Conservation (phyloP, 208 protist species). For the Porcisia hertigi region DNA sequence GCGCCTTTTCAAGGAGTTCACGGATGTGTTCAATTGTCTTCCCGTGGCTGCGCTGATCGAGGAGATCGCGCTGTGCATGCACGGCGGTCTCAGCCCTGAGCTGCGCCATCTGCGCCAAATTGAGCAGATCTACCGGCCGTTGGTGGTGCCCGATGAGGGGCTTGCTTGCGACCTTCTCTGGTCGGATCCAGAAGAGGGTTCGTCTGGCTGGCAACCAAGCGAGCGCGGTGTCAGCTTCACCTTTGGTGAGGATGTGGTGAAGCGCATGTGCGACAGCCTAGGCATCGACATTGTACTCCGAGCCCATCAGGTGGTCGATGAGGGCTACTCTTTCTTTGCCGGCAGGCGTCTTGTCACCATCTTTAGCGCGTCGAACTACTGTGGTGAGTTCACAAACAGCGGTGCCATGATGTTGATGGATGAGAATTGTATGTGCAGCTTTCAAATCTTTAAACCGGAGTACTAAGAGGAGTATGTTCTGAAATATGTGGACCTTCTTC, state of each 20-base stretch:
- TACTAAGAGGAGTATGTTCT: conserved; percentile 22
- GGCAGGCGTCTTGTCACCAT: conserved; percentile 98
- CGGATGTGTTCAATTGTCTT: conserved; percentile 72
- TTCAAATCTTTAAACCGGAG: conserved; percentile 93
- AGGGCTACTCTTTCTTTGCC: conserved; percentile 99
- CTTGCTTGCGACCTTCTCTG: conserved; percentile 98
- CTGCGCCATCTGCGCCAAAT: conserved; percentile 98
- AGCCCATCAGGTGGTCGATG: conserved; percentile 98
- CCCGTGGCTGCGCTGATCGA: conserved; percentile 95
- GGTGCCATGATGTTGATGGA: conserved; percentile 98
- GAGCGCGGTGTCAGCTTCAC: conserved; percentile 97
- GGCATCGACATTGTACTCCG: conserved; percentile 98
- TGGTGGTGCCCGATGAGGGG: conserved; percentile 61
- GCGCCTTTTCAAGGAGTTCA: conserved; percentile 58
- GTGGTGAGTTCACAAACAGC: conserved; percentile 99
- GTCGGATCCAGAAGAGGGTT: conserved; percentile 96
- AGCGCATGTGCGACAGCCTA: conserved; percentile 94
- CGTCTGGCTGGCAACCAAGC: conserved; percentile 88
- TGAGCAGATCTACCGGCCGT: conserved; percentile 60
- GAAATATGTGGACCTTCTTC: not conserved
- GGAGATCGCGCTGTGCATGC: conserved; percentile 94
- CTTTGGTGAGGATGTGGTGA: conserved; percentile 97
- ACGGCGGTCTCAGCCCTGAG: conserved; percentile 97
- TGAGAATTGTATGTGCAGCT: conserved; percentile 96
- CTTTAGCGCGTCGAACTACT: conserved; percentile 99